A percentile compares a stretch with the other conserved stretches of the same genome.
These are phyloP conservation scores for Warburgia ugandensis DNA, from an alignment of 164 flowering plant genomes.

Conservation along the genomic window DNA sequence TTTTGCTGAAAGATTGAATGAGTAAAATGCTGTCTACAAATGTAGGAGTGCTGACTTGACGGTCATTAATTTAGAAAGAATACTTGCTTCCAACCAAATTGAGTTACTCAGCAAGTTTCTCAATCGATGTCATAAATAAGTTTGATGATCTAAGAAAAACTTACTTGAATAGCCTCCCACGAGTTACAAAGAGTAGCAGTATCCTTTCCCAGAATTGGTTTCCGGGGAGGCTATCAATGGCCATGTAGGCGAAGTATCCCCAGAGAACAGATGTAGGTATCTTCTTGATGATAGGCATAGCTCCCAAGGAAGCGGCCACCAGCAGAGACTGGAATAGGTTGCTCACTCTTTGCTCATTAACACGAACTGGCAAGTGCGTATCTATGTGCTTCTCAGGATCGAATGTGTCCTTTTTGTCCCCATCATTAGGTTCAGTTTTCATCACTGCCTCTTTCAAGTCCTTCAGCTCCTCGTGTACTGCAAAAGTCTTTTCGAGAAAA, in stretches of 20 bases:
- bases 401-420: constrained; percentile 18
- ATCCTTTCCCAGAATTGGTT: constrained; percentile 73
- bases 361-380: too few species aligned
- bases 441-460: too few species aligned
- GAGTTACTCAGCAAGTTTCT: too few species aligned
- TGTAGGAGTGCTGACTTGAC: neutral
- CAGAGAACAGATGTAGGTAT: too few species aligned
- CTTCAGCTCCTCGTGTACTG: constrained; percentile 33
- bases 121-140: too few species aligned
- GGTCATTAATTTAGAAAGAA: too few species aligned
- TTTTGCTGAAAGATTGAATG: neutral
- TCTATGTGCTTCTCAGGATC: constrained; percentile 67
- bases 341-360: constrained; percentile 66
- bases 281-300: constrained; percentile 38
- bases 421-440: constrained; percentile 23
- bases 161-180: constrained; percentile 50
- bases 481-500: too few species aligned
- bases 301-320: constrained; percentile 34
- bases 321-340: constrained; percentile 57
- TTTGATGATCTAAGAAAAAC: too few species aligned
- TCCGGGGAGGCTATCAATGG: constrained; percentile 73
- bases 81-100: too few species aligned
- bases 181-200: constrained; percentile 48
- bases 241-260: constrained; percentile 67
- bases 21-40: neutral